A percentile compares a stretch with the other conserved stretches of the same genome.
Evolutionary conservation across 441 rosid genomes (phyloP).

Genomic region (Lepidium campestre): DNA sequence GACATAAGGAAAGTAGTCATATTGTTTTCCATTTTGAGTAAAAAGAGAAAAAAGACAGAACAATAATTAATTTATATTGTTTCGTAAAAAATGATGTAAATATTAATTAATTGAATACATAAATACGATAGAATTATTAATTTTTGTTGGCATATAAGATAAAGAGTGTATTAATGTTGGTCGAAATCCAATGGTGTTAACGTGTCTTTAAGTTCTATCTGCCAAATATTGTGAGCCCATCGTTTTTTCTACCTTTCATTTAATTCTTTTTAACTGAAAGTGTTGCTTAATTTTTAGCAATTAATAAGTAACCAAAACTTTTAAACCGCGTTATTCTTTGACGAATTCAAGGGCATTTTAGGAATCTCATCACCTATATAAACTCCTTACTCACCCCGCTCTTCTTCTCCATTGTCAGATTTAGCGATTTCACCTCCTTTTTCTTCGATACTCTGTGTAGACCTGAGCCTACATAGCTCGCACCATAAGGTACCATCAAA

Average conservation of each 20-base stretch:
- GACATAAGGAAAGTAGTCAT: not conserved
- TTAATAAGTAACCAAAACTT: slow-evolving; percentile 12
- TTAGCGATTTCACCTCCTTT: slow-evolving; percentile 17
- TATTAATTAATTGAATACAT: not conserved
- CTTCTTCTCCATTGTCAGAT: slow-evolving; percentile 27
- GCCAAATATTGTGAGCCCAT: slow-evolving; percentile 24
- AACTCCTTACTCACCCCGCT: slow-evolving; percentile 23
- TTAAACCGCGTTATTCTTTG: slow-evolving; percentile 24
- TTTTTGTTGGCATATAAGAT: not conserved
- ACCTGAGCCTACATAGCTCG: not conserved
- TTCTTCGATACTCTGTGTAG: slow-evolving; percentile 3
- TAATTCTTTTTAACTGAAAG: not conserved
- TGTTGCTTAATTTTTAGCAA: not conserved
- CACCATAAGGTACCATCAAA: slow-evolving; percentile 6
- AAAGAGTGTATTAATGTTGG: slow-evolving; percentile 1
- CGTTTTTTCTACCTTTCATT: slow-evolving; percentile 8
- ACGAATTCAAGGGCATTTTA: slow-evolving; percentile 30
- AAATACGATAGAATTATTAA: no score
- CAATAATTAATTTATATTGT: not conserved
- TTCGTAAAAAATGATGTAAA: not conserved
- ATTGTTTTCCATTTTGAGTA: no score
- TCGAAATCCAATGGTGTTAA: slow-evolving; percentile 6
- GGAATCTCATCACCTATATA: slow-evolving; percentile 32
- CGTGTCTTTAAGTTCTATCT: slow-evolving; percentile 12
- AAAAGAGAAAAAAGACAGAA: not conserved